Base-by-base conservation (phyloP, 73 alveolate genomes). In the Paramecium bursaria region DNA sequence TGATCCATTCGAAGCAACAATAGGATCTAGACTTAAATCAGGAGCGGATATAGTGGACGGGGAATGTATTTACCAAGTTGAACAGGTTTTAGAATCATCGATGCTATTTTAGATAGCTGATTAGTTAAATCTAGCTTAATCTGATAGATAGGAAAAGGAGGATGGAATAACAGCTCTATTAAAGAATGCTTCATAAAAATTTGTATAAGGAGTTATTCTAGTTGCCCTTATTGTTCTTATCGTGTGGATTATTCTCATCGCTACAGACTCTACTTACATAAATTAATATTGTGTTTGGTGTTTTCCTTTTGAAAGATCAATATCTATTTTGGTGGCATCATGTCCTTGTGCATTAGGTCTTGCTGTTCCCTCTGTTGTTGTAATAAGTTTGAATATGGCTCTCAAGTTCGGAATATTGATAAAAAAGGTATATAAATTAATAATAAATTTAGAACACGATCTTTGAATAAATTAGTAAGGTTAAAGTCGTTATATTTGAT, bases 351-450 rank as follows among this genome's bases (percentile, higher is more conserved):
- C 99, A 14, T 86, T 96, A 31, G 99, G 99, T 13, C 88, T 97
- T 14, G 99, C 99, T n/a, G 94, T 98, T 46, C 99, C 99, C 11
- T 94, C 99, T 4, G 99, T 99, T 9, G 98, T 93, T 47, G 93
- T 97, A 91, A 98, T 97, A 0, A 96, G 98, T 11, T 96, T 96
- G 31, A 98, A 98, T 51, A 85, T 92, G 57, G 98, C 98, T 14
- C 92, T 97, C 44, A 74, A 90, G 50, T 73, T 50, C 22, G 99
- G 99, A 1, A 92, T 94, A 7, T 55, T 95, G 35, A 90, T 96
- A 19, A 96, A 96, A 85, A 98, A 97, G 10, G 99, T 95, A 25
- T 92, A 87, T 2, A 17, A n/a, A 21, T 3, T n/a, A n/a, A n/a
- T 39, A n/a, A n/a, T n/a, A n/a, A n/a, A n/a, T n/a, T n/a, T 26